These are phyloP conservation scores for Hura crepitans DNA, from an alignment of 441 rosid genomes.

Conservation along the genomic window DNA sequence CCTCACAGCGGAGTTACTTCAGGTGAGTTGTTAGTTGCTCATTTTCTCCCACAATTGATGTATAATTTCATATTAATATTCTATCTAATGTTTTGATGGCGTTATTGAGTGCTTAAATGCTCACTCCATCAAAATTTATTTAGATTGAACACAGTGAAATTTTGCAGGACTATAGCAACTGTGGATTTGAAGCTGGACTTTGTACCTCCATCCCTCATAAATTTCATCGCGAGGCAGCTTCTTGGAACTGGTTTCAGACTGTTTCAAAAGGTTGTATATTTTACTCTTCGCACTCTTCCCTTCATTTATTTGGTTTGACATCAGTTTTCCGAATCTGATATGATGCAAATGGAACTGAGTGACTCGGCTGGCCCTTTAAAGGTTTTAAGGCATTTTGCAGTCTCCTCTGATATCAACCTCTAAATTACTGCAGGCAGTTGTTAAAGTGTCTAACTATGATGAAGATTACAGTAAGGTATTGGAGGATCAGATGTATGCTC, in stretches of 20 bases:
- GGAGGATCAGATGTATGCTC: slow-evolving; percentile 55
- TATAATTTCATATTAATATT: background rate
- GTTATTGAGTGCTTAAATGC: no score
- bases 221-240: slow-evolving; percentile 86
- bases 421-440: slow-evolving; percentile 53
- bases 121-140: no score
- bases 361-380: slow-evolving; percentile 5
- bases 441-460: slow-evolving; percentile 44
- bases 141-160: slow-evolving; percentile 14
- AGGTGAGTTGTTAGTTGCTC: slow-evolving; percentile 43
- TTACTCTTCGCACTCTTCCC: slow-evolving; percentile 10
- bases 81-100: no score
- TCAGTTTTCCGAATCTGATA: background rate
- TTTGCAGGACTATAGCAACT: slow-evolving; percentile 67
- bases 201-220: slow-evolving; percentile 79
- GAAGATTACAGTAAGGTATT: slow-evolving; percentile 63
- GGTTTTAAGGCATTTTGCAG: background rate
- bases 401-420: slow-evolving; percentile 22
- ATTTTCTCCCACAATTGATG: background rate
- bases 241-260: slow-evolving; percentile 80
- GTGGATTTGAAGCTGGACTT: slow-evolving; percentile 83
- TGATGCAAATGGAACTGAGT: background rate
- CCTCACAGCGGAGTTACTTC: slow-evolving; percentile 65
- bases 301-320: slow-evolving; percentile 7
- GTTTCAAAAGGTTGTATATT: slow-evolving; percentile 62